phyloP scores from a whole-genome alignment of 169 alveolate species.

The Plasmodium relictum region DNA sequence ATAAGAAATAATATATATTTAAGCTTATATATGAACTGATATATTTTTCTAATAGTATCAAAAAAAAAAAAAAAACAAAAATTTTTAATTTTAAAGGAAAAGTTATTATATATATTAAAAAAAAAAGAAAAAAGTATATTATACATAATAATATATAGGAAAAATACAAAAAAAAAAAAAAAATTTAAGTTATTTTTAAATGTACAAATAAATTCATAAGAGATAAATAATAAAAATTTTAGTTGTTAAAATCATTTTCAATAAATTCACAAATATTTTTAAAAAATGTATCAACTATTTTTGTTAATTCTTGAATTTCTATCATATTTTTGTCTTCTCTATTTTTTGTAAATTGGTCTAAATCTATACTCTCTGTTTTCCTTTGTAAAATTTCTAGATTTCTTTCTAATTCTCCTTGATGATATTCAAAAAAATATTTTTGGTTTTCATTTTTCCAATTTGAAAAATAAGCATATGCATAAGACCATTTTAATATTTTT shows the following conservation, averaged over 20 bases:
- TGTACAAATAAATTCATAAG: too few species aligned
- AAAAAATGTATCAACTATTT: constrained; percentile 26
- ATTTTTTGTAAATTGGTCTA: constrained; percentile 29
- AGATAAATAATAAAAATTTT: too few species aligned
- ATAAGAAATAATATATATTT: too few species aligned
- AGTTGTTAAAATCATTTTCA: constrained; percentile 8
- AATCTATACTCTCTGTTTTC: constrained; percentile 52
- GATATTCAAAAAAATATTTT: constrained; percentile 54
- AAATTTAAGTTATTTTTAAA: too few species aligned
- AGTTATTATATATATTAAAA: too few species aligned
- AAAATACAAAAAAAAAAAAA: too few species aligned
- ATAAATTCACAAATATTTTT: constrained; percentile 34
- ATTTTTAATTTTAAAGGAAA: too few species aligned
- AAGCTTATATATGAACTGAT: too few species aligned
- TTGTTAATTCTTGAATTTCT: constrained; percentile 25
- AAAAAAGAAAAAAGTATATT: too few species aligned
- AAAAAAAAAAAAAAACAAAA: too few species aligned
- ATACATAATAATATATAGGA: too few species aligned
- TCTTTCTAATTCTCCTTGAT: constrained; percentile 71
- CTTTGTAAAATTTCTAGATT: constrained; percentile 50
- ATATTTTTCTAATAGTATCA: too few species aligned
- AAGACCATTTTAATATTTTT: constrained; percentile 64
- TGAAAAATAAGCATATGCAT: constrained; percentile 53
- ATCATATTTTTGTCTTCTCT: constrained; percentile 21
- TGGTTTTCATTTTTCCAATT: constrained; percentile 44